Evolutionary conservation across 495 filamentous ascomycete species (phyloP).

Genomic region (Neurospora pannonica): DNA sequence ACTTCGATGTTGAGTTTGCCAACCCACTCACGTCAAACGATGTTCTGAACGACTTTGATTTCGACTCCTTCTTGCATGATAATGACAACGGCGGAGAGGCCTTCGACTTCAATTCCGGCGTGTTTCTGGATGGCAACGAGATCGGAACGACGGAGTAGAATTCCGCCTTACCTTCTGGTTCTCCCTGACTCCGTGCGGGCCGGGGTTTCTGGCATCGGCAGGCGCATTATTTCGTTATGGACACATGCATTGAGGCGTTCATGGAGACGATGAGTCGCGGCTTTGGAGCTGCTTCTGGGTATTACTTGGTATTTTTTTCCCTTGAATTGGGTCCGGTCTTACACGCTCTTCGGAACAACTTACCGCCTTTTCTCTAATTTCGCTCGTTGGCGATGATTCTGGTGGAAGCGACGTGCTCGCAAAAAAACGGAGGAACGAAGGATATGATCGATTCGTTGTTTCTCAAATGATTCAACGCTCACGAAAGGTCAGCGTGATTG

Average conservation of each 20-base stretch:
- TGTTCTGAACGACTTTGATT: constrained; percentile 89
- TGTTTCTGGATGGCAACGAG: constrained; percentile 32
- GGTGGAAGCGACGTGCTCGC: not conserved
- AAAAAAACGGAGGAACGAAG: not conserved
- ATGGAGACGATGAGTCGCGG: not conserved
- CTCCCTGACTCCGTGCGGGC: constrained; percentile 40
- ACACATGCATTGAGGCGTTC: not conserved
- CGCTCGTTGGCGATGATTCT: not conserved
- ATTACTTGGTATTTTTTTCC: not conserved
- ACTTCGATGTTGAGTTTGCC: constrained; percentile 50
- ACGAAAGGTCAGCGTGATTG: not conserved
- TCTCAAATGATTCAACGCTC: not conserved
- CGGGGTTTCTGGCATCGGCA: constrained; percentile 32
- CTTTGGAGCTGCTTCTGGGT: not conserved
- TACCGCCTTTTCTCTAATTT: not conserved
- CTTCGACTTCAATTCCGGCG: constrained; percentile 37
- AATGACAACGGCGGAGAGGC: constrained; percentile 24
- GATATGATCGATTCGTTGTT: not conserved
- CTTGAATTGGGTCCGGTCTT: not conserved
- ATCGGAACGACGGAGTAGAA: constrained; percentile 42
- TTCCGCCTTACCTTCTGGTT: constrained; percentile 2
- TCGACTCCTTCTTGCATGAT: constrained; percentile 81
- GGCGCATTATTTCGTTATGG: not conserved
- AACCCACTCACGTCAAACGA: constrained; percentile 50
- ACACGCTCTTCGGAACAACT: not conserved